Evolutionary conservation across 495 filamentous ascomycete genomes (phyloP).

Genomic region (Trichocladium antarcticum): DNA sequence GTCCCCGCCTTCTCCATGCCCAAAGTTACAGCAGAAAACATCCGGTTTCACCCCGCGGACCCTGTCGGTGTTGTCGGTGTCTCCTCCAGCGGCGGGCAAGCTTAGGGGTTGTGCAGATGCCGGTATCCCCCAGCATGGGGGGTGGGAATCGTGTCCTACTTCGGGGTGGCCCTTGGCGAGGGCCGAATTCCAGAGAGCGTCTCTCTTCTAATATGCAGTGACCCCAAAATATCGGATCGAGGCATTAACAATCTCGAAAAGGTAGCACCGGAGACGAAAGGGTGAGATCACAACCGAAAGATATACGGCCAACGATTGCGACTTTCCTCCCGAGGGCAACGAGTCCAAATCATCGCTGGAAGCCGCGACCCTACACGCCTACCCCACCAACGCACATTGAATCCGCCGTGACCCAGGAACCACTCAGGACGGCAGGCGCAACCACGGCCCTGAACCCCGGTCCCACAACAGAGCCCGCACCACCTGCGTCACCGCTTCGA

Average conservation of each 20-base stretch:
- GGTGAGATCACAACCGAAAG: slow-evolving; percentile 7
- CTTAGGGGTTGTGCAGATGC: neutral
- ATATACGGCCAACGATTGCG: neutral
- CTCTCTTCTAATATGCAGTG: neutral
- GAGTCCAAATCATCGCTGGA: neutral
- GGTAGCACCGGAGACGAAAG: neutral
- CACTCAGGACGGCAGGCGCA: neutral
- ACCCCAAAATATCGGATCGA: neutral
- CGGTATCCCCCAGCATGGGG: neutral
- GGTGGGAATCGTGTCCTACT: neutral
- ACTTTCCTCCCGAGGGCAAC: neutral
- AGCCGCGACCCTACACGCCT: neutral
- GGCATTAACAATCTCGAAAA: slow-evolving; percentile 1
- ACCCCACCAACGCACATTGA: neutral
- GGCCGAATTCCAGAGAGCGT: neutral
- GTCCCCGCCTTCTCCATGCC: neutral
- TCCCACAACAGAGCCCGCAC: slow-evolving; percentile 14
- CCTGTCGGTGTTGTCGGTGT: neutral
- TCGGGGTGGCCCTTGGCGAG: neutral
- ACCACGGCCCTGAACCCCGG: slow-evolving; percentile 1
- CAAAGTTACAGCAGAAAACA: neutral
- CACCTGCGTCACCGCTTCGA: slow-evolving; percentile 20
- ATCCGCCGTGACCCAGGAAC: neutral
- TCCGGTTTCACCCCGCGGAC: neutral
- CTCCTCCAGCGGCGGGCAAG: neutral